Conservation (phyloP, 2,329 filamentous ascomycete genomes). For the Sclerotinia minor region DNA sequence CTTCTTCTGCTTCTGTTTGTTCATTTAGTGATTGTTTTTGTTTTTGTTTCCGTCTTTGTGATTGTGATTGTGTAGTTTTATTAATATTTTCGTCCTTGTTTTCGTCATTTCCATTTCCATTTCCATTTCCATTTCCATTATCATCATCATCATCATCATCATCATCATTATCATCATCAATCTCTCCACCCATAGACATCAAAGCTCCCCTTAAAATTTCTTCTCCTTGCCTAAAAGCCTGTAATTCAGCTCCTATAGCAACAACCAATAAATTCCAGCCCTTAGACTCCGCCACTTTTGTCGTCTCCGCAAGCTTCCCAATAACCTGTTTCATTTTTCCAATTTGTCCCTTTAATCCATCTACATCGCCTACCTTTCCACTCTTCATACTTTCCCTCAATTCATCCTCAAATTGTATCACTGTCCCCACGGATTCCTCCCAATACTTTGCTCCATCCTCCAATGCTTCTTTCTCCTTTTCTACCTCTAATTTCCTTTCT, state of each 20-base stretch:
- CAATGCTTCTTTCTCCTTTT: slow-evolving; percentile 63
- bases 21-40: not conserved
- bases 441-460: slow-evolving; percentile 68
- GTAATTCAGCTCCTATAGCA: slow-evolving; percentile 72
- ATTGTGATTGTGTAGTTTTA: not conserved
- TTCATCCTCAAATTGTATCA: slow-evolving; percentile 65
- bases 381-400: slow-evolving; percentile 57
- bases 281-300: slow-evolving; percentile 57
- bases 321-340: slow-evolving; percentile 58
- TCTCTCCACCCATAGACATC: not conserved
- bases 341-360: slow-evolving; percentile 50
- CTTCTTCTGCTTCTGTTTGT: not conserved
- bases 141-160: slow-evolving; percentile 18
- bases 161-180: not conserved
- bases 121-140: slow-evolving; percentile 25
- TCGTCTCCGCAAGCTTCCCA: slow-evolving; percentile 53
- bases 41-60: no score
- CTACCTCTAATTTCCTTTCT: slow-evolving; percentile 55
- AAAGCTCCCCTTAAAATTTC: slow-evolving; percentile 52
- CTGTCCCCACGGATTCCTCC: slow-evolving; percentile 59
- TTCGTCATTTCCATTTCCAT: slow-evolving; percentile 27
- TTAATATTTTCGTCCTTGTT: not conserved
- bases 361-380: slow-evolving; percentile 43
- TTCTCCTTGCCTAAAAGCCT: slow-evolving; percentile 63
- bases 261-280: slow-evolving; percentile 75